These are phyloP conservation scores for Penicillium ochrochloron DNA, from an alignment of 495 filamentous ascomycete genomes.

Conservation along the genomic window DNA sequence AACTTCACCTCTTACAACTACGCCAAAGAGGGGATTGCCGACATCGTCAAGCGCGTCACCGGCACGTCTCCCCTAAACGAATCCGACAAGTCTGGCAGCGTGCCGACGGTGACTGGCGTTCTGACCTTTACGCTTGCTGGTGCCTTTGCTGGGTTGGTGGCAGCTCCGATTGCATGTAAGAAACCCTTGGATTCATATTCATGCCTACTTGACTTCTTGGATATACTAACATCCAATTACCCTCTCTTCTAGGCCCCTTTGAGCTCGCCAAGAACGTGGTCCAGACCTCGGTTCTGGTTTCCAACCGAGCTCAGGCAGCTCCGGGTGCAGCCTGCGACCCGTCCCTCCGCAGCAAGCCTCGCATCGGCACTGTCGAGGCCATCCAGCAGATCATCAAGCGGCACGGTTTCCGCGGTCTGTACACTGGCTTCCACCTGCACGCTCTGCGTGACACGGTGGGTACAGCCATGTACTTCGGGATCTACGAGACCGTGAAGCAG, in stretches of 20 bases:
- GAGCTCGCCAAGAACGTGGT: slow-evolving; percentile 93
- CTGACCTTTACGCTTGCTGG: slow-evolving; percentile 79
- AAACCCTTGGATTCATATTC: neutral
- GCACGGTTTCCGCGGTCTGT: slow-evolving; percentile 77
- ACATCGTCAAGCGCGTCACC: slow-evolving; percentile 51
- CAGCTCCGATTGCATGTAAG: slow-evolving; percentile 87
- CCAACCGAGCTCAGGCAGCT: slow-evolving; percentile 64
- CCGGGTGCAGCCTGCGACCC: slow-evolving; percentile 59
- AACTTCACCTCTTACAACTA: slow-evolving; percentile 93
- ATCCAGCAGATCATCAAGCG: slow-evolving; percentile 78
- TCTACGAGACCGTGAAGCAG: slow-evolving; percentile 91
- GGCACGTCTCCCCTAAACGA: slow-evolving; percentile 72
- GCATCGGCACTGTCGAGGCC: slow-evolving; percentile 80
- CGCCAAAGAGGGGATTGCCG: slow-evolving; percentile 76
- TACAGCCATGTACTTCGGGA: slow-evolving; percentile 87
- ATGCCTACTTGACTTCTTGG: neutral
- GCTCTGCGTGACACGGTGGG: slow-evolving; percentile 85
- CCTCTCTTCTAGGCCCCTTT: slow-evolving; percentile 69
- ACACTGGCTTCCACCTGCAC: slow-evolving; percentile 85
- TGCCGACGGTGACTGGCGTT: slow-evolving; percentile 69
- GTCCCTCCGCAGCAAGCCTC: slow-evolving; percentile 69
- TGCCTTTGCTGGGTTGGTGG: slow-evolving; percentile 75
- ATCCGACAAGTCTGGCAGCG: slow-evolving; percentile 71
- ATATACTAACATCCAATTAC: slow-evolving; percentile 1
- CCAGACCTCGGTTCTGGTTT: slow-evolving; percentile 86